Evolutionary conservation across 169 alveolate genomes (phyloP).

Genomic region (Plasmodium cynomolgi): DNA sequence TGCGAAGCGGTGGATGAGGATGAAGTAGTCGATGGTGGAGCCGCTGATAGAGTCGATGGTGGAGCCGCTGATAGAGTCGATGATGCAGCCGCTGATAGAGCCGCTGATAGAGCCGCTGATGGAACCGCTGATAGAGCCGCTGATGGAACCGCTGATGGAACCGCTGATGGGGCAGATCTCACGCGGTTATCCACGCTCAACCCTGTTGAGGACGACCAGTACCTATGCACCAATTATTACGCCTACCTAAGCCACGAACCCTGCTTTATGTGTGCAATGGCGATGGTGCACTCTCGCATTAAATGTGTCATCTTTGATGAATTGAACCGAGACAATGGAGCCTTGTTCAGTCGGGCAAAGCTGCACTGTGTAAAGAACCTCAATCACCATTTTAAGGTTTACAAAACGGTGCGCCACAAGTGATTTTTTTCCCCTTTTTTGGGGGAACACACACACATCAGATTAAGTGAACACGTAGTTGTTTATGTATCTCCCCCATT

Average conservation of each 20-base stretch:
- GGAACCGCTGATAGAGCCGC: background rate
- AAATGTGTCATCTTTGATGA: constrained; percentile 87
- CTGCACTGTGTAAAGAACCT: constrained; percentile 82
- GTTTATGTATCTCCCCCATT: background rate
- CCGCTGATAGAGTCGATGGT: background rate
- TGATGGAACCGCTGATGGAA: background rate
- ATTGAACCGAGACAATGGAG: constrained; percentile 81
- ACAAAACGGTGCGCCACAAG: constrained; percentile 12
- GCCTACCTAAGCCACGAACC: constrained; percentile 93
- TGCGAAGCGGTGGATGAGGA: background rate
- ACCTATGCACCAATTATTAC: constrained; percentile 87
- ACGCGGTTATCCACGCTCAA: background rate
- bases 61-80: background rate
- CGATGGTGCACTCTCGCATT: constrained; percentile 94
- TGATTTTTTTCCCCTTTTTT: background rate
- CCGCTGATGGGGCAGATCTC: background rate
- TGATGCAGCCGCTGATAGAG: no score
- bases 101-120: background rate
- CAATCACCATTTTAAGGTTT: constrained; percentile 88
- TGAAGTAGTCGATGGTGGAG: background rate
- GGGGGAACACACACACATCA: background rate
- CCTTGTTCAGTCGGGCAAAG: constrained; percentile 83
- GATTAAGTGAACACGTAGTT: background rate
- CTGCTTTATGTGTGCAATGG: constrained; percentile 98
- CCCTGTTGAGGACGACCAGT: constrained; percentile 73